phyloP scores from a whole-genome alignment of 208 protist species.

The Blastocrithidia nonstop region DNA sequence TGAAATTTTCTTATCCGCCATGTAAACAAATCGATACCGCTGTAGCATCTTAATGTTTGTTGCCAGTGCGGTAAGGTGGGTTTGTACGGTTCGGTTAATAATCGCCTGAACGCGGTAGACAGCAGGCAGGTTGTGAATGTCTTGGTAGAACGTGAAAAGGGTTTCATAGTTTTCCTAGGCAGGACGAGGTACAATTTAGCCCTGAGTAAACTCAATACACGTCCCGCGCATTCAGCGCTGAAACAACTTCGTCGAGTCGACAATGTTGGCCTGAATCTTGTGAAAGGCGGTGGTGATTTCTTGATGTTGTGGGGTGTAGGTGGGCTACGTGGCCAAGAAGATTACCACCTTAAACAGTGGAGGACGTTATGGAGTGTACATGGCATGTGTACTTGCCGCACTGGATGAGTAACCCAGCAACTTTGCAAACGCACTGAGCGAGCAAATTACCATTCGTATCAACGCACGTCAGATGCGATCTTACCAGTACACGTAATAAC shows the following conservation, averaged over 20 bases:
- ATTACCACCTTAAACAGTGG: constrained; percentile 91
- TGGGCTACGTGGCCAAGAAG: constrained; percentile 85
- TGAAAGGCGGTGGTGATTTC: constrained; percentile 87
- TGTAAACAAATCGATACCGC: constrained; percentile 87
- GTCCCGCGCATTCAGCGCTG: constrained; percentile 93
- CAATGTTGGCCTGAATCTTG: constrained; percentile 84
- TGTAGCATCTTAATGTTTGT: constrained; percentile 89
- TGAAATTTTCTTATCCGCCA: constrained; percentile 87
- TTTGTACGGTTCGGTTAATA: constrained; percentile 86
- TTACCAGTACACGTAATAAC: constrained; percentile 96
- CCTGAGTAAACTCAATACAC: constrained; percentile 90
- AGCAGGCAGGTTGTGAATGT: constrained; percentile 82
- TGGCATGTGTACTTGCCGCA: background rate
- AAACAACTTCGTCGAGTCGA: constrained; percentile 91
- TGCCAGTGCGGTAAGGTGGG: constrained; percentile 75
- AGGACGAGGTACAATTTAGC: constrained; percentile 74
- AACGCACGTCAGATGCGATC: constrained; percentile 89
- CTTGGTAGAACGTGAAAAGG: constrained; percentile 91
- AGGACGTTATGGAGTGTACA: constrained; percentile 10
- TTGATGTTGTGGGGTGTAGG: constrained; percentile 85
- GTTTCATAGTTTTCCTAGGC: constrained; percentile 67
- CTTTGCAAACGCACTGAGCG: constrained; percentile 72
- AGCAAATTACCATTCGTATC: constrained; percentile 79
- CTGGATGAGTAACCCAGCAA: constrained; percentile 70
- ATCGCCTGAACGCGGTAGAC: constrained; percentile 83